Percentiles rank a stretch among this genome's conserved stretches.
These are phyloP conservation scores for Aspergillus sclerotiicarbonarius DNA, from an alignment of 495 filamentous ascomycete species.

Conservation along the genomic window DNA sequence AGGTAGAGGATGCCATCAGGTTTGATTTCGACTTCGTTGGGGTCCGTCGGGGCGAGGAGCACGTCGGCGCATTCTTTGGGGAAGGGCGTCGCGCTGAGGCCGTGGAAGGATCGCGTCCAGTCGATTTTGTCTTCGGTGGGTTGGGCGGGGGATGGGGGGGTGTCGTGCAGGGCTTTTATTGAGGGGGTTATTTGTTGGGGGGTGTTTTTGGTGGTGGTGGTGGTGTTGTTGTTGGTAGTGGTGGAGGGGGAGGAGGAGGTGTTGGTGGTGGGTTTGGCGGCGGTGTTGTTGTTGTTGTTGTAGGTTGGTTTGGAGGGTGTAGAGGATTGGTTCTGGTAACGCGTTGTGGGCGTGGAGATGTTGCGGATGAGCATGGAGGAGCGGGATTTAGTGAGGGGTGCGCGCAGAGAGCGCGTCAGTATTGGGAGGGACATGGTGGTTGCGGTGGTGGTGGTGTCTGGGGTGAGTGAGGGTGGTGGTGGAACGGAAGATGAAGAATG, in stretches of 20 bases:
- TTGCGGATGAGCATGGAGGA: not conserved
- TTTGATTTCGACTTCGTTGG: slow-evolving; percentile 90
- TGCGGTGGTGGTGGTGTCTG: not conserved
- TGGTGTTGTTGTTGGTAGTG: slow-evolving; percentile 19
- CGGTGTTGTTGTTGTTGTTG: slow-evolving; percentile 11
- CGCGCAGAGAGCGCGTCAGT: not conserved
- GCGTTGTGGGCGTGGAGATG: slow-evolving; percentile 7
- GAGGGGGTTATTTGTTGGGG: slow-evolving; percentile 42
- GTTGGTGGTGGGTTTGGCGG: slow-evolving; percentile 15
- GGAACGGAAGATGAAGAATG: slow-evolving; percentile 10
- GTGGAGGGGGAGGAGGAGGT: slow-evolving; percentile 18
- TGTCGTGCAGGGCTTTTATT: slow-evolving; percentile 52
- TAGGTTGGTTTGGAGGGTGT: slow-evolving; percentile 8
- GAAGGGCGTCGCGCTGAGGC: slow-evolving; percentile 75
- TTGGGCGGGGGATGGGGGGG: slow-evolving; percentile 42
- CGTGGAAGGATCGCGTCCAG: slow-evolving; percentile 93
- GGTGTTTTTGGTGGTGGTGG: slow-evolving; percentile 30
- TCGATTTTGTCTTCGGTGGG: slow-evolving; percentile 61
- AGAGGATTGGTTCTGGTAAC: too few relatives aligned
- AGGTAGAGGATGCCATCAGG: slow-evolving; percentile 94
- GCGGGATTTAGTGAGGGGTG: slow-evolving; percentile 15
- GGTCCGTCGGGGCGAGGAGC: slow-evolving; percentile 63
- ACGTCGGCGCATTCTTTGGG: slow-evolving; percentile 69
- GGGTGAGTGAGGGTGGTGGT: not conserved
- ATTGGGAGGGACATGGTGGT: slow-evolving; percentile 7